These are phyloP conservation scores for Boletus sensibilis DNA, from an alignment of 768 basidiomycete species.

Conservation along the genomic window DNA sequence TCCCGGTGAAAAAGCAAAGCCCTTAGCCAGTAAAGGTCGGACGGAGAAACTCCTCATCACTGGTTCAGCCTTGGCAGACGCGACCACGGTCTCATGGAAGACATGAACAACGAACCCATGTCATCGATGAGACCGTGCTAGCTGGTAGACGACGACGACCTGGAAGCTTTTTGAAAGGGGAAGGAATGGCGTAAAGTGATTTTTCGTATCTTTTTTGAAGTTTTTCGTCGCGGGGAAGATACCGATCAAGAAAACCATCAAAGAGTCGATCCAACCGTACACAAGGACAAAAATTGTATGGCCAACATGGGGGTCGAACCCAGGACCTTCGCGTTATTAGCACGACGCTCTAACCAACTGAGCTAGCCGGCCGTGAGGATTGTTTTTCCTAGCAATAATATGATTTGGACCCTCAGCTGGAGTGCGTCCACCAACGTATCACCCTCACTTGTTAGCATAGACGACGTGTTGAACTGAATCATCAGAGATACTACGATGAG, in stretches of 20 bases:
- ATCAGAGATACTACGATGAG: no score
- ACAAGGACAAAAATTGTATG: neutral
- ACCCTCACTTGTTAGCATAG: no score
- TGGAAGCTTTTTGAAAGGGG: neutral
- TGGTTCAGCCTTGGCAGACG: neutral
- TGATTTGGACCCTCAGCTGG: no score
- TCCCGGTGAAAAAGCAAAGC: neutral
- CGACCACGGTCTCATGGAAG: neutral
- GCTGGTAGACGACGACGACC: neutral
- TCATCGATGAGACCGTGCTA: neutral
- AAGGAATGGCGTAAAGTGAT: neutral
- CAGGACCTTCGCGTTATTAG: constrained; percentile 43
- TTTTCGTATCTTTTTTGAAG: neutral
- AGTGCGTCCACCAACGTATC: no score
- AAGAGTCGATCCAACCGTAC: no score
- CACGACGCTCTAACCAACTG: constrained; percentile 93
- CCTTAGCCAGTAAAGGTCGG: neutral
- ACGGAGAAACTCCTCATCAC: neutral
- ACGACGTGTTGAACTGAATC: neutral
- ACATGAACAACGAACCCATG: neutral
- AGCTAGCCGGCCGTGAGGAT: constrained; percentile 70
- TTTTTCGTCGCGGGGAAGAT: neutral
- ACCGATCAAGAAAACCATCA: neutral
- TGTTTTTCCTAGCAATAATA: no score
- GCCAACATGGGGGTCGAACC: constrained; percentile 24